Percentiles rank a stretch among this genome's conserved stretches.
Conservation (phyloP, 305 asterid species). For the Fraxinus baroniana region DNA sequence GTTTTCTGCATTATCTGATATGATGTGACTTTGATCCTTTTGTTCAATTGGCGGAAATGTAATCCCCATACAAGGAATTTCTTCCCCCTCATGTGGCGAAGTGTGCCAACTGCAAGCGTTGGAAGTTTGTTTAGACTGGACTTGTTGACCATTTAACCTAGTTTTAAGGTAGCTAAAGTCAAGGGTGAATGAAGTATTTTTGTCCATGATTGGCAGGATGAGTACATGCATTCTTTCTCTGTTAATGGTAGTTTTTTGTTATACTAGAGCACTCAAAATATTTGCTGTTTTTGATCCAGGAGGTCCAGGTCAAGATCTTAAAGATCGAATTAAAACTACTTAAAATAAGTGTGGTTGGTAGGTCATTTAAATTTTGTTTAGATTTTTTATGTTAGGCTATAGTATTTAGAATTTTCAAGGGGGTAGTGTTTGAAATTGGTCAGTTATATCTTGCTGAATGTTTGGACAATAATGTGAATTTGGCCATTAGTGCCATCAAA, state of each 20-base stretch:
- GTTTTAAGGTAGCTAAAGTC: background rate
- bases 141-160: background rate
- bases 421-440: background rate
- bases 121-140: background rate
- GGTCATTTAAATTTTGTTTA: background rate
- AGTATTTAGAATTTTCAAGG: background rate
- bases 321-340: background rate
- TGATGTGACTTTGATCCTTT: background rate
- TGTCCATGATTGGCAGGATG: background rate
- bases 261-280: background rate
- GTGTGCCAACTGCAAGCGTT: background rate
- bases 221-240: background rate
- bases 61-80: background rate
- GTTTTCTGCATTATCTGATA: background rate
- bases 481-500: background rate
- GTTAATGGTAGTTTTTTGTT: background rate
- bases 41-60: background rate
- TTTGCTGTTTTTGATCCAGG: background rate
- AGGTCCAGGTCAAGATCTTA: background rate
- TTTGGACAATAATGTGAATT: background rate
- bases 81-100: background rate
- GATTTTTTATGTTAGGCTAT: background rate
- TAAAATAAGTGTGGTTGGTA: background rate
- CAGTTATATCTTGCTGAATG: background rate
- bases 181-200: background rate